Evolutionary conservation across 202 grass and related monocot genomes (phyloP).

Genomic region (Brachypodium distachyon): DNA sequence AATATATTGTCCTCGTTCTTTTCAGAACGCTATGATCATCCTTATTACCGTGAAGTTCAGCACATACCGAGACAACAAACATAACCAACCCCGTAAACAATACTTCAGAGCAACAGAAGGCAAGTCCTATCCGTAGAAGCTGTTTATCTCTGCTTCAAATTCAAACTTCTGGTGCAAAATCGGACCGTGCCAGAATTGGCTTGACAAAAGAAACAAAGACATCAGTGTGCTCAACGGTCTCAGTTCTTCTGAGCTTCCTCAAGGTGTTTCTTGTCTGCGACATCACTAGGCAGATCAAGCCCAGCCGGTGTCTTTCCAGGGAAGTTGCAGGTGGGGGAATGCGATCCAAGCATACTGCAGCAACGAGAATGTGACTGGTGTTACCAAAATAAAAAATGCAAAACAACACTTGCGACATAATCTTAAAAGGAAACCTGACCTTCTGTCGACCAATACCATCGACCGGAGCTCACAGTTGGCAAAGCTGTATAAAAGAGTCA

Average conservation of each 20-base stretch:
- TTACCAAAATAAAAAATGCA: background rate
- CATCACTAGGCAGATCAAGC: conserved; percentile 49
- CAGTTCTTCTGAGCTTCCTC: background rate
- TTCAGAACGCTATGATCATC: too few species aligned
- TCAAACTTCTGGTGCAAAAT: background rate
- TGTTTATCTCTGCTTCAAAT: background rate
- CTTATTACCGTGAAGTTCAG: background rate
- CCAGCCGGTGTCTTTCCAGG: conserved; percentile 49
- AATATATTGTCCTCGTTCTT: background rate
- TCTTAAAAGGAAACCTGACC: conserved; percentile 24
- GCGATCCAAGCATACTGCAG: conserved; percentile 48
- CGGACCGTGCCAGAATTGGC: background rate
- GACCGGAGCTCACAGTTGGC: conserved; percentile 87
- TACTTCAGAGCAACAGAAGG: background rate
- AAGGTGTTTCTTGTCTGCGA: background rate
- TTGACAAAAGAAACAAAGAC: background rate
- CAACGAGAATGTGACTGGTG: background rate
- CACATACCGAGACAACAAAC: background rate
- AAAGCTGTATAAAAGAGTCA: conserved; percentile 38
- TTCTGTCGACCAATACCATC: conserved; percentile 76
- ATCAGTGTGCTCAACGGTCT: background rate
- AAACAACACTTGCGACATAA: background rate
- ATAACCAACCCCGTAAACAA: background rate
- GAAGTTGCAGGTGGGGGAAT: conserved; percentile 39
- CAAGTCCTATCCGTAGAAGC: background rate